Conservation (phyloP, 768 basidiomycete genomes). For the Hebeloma cylindrosporum region DNA sequence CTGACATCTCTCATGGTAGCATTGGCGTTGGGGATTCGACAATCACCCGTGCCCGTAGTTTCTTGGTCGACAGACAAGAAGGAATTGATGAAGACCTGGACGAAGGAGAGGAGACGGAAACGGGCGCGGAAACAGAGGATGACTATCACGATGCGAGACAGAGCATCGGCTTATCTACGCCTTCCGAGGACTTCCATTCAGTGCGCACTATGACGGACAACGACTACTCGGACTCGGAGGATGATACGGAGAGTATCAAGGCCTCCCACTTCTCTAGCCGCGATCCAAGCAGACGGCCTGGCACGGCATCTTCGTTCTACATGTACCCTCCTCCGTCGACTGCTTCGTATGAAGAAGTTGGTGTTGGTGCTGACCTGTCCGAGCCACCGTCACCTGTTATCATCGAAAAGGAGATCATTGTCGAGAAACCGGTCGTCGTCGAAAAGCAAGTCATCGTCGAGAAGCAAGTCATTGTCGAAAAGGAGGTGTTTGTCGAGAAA, state of each 20-base stretch:
- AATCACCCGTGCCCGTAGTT: constrained; percentile 39
- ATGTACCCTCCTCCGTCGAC: constrained; percentile 25
- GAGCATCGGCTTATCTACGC: constrained; percentile 64
- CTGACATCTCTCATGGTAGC: constrained; percentile 34
- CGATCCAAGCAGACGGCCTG: constrained; percentile 23
- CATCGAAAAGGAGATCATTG: constrained; percentile 18
- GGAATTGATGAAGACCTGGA: constrained; percentile 18
- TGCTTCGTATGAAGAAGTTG: constrained; percentile 54
- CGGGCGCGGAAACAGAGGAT: constrained; percentile 70
- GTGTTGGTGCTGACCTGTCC: constrained; percentile 39
- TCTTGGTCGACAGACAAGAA: constrained; percentile 29
- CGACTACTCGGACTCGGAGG: constrained; percentile 54
- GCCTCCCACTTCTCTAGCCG: constrained; percentile 45
- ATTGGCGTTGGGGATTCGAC: constrained; percentile 38
- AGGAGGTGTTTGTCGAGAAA: constrained; percentile 26
- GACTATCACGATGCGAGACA: constrained; percentile 82
- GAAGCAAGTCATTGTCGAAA: constrained; percentile 20
- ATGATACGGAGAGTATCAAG: constrained; percentile 76
- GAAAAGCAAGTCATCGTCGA: no score
- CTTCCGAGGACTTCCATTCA: constrained; percentile 77
- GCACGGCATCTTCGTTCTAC: constrained; percentile 35
- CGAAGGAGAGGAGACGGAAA: constrained; percentile 63
- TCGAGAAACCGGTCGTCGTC: constrained; percentile 17
- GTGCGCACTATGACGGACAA: constrained; percentile 70
- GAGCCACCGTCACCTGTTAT: constrained; percentile 38